Percentiles rank a stretch among this genome's conserved stretches.
These are phyloP conservation scores for Ceratobasidium sp. DNA, from an alignment of 1,284 basidiomycete species.

Conservation along the genomic window DNA sequence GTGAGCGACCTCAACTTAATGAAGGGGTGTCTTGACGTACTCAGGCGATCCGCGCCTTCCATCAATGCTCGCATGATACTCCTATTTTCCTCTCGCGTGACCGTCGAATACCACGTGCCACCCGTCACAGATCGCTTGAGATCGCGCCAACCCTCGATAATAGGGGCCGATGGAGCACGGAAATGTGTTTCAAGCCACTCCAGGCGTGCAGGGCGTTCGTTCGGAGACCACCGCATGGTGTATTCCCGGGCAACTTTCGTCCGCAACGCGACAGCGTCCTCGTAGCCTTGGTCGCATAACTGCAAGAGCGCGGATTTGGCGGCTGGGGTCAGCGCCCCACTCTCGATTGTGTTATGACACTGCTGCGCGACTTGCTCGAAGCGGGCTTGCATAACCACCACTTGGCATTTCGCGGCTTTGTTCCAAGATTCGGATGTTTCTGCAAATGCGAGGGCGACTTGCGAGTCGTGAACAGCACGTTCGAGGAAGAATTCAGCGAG, in stretches of 20 bases:
- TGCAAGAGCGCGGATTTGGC: neutral
- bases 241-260: constrained; percentile 50
- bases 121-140: constrained; percentile 50
- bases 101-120: constrained; percentile 58
- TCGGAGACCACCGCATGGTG: constrained; percentile 1
- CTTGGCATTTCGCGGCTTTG: constrained; percentile 57
- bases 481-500: constrained; percentile 60
- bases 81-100: constrained; percentile 63
- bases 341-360: constrained; percentile 41
- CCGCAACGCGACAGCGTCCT: constrained; percentile 37
- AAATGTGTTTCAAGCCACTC: constrained; percentile 30
- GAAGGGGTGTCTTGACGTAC: neutral
- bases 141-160: constrained; percentile 27
- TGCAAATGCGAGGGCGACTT: constrained; percentile 57
- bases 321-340: constrained; percentile 14
- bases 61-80: constrained; percentile 61
- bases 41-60: constrained; percentile 22
- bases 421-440: constrained; percentile 56
- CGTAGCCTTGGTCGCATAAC: constrained; percentile 14
- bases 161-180: neutral
- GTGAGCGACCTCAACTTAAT: neutral
- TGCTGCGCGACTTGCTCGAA: constrained; percentile 53
- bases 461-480: constrained; percentile 59
- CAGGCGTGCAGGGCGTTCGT: neutral
- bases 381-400: constrained; percentile 58